Percentiles rank a stretch among this genome's conserved stretches.
Evolutionary conservation across 1,284 basidiomycete genomes (phyloP).

Genomic region (Ustilago crameri): DNA sequence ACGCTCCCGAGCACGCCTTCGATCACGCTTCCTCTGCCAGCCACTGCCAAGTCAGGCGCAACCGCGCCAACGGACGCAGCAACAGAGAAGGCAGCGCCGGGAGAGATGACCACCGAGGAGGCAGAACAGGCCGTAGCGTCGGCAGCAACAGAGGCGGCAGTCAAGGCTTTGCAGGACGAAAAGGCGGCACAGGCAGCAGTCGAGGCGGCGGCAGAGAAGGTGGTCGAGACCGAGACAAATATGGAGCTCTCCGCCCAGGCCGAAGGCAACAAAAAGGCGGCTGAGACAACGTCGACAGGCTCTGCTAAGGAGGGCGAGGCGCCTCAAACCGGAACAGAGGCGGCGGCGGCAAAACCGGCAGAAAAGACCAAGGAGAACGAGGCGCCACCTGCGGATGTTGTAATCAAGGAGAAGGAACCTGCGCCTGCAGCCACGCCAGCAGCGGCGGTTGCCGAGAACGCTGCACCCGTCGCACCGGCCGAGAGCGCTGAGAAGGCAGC

Average conservation of each 20-base stretch:
- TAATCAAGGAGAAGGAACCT: slow-evolving; percentile 34
- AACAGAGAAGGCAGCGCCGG: not conserved
- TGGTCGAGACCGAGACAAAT: slow-evolving; percentile 35
- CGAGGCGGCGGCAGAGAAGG: slow-evolving; percentile 28
- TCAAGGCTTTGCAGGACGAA: slow-evolving; percentile 34
- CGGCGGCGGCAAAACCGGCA: slow-evolving; percentile 1
- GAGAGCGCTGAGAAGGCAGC: too few species aligned
- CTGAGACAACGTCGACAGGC: not conserved
- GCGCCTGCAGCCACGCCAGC: not conserved
- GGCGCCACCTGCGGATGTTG: slow-evolving; percentile 37
- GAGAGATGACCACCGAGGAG: slow-evolving; percentile 42
- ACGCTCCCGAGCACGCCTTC: slow-evolving; percentile 26
- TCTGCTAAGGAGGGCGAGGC: not conserved
- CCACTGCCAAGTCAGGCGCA: not conserved
- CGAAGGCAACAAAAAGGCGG: slow-evolving; percentile 20
- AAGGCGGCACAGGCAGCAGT: slow-evolving; percentile 24
- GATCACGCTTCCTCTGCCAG: slow-evolving; percentile 23
- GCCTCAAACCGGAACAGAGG: not conserved
- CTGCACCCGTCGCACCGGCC: not conserved
- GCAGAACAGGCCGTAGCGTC: slow-evolving; percentile 35
- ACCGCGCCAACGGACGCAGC: slow-evolving; percentile 3
- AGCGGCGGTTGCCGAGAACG: not conserved
- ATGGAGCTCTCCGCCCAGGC: slow-evolving; percentile 36
- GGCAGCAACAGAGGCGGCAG: slow-evolving; percentile 43
- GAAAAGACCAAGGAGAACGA: slow-evolving; percentile 7